Evolutionary conservation across 2,329 filamentous ascomycete species (phyloP).

Genomic region (Epichloe gansuensis): DNA sequence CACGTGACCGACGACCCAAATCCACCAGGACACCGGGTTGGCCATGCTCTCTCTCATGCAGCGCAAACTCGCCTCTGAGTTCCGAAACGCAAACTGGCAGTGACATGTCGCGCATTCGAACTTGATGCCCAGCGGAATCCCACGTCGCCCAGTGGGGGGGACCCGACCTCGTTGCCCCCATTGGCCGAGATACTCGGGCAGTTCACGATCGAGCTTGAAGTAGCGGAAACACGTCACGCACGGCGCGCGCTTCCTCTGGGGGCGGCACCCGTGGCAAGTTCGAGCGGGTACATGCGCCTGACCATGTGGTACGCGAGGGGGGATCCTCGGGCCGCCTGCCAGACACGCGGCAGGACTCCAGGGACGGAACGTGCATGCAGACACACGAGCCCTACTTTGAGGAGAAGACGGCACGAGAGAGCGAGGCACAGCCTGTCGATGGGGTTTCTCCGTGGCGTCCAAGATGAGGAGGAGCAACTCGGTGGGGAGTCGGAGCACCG

Average conservation of each 20-base stretch:
- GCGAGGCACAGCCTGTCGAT: background rate
- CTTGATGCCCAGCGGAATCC: no score
- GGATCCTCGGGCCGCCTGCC: background rate
- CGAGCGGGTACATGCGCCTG: background rate
- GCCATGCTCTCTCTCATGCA: background rate
- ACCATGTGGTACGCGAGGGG: background rate
- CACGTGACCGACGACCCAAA: no score
- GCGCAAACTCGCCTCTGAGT: background rate
- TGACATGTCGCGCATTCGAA: no score
- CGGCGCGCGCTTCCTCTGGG: background rate
- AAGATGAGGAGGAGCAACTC: background rate
- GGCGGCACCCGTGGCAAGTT: background rate
- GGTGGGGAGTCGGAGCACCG: background rate
- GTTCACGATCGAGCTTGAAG: no score
- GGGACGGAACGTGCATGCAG: background rate
- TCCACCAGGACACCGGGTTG: no score
- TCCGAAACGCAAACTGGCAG: no score
- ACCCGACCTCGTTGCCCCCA: no score
- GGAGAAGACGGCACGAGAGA: background rate
- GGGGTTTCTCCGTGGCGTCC: background rate
- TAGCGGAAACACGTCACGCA: no score
- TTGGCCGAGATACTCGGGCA: no score
- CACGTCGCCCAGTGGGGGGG: no score
- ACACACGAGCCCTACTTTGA: background rate
- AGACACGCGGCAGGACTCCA: background rate